phyloP scores from a whole-genome alignment of 768 basidiomycete species.

The Paxillus involutus region DNA sequence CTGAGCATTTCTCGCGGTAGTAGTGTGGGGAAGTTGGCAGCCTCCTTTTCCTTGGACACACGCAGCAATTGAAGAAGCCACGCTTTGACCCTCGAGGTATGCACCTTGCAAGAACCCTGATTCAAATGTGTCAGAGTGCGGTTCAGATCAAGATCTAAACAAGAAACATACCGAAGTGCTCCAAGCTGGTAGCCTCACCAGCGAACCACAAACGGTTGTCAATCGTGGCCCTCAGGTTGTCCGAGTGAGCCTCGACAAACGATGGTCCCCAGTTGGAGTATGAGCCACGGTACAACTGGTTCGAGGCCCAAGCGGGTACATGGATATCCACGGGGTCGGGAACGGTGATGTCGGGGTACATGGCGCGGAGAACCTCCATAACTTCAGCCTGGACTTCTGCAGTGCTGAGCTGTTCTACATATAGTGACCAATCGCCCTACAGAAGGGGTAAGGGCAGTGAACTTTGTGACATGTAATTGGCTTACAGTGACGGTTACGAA shows the following conservation, averaged over 20 bases:
- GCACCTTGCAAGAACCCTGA: slow-evolving; percentile 59
- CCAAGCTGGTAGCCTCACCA: slow-evolving; percentile 58
- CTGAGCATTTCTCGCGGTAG: slow-evolving; percentile 29
- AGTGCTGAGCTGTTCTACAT: slow-evolving; percentile 54
- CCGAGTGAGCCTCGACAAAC: slow-evolving; percentile 52
- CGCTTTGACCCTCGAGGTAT: slow-evolving; percentile 51
- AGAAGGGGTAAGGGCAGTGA: not conserved
- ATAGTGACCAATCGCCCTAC: slow-evolving; percentile 60
- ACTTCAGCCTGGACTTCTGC: slow-evolving; percentile 51
- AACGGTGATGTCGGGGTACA: slow-evolving; percentile 56
- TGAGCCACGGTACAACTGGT: slow-evolving; percentile 45
- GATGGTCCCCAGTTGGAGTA: slow-evolving; percentile 73
- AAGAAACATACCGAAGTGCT: slow-evolving; percentile 55
- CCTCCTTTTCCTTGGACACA: slow-evolving; percentile 38
- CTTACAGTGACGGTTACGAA: slow-evolving; percentile 29
- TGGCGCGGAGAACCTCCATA: slow-evolving; percentile 52
- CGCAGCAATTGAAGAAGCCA: slow-evolving; percentile 38
- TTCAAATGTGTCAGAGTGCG: not conserved
- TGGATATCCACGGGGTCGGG: slow-evolving; percentile 58
- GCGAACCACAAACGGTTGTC: slow-evolving; percentile 55
- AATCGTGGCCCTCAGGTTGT: slow-evolving; percentile 57
- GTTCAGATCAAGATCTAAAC: not conserved
- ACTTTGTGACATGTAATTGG: not conserved
- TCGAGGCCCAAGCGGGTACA: slow-evolving; percentile 52
- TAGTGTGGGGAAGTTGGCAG: slow-evolving; percentile 24